Evolutionary conservation across 768 basidiomycete species (phyloP).

Genomic region (Kwoniella heveanensis): DNA sequence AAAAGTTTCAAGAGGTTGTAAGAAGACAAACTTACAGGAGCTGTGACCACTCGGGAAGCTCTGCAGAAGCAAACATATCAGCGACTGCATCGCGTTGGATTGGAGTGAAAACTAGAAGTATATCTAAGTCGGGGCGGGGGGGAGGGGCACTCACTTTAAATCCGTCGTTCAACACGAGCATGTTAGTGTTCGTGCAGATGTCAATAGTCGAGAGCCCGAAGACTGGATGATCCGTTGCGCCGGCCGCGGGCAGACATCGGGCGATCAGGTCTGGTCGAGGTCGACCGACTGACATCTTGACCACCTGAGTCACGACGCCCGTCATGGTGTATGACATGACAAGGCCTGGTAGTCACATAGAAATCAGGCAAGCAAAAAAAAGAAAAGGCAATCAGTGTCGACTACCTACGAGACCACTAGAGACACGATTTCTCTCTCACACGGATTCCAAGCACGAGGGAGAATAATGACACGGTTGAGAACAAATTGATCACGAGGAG

Average conservation of each 20-base stretch:
- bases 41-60: conserved; percentile 93
- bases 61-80: conserved; percentile 10
- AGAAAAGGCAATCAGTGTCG: too few relatives aligned
- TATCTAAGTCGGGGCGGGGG: too few relatives aligned
- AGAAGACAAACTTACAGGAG: conserved; percentile 64
- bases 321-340: conserved; percentile 74
- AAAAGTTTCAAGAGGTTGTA: too few relatives aligned
- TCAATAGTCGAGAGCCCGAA: conserved; percentile 74
- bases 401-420: too few relatives aligned
- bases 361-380: not conserved
- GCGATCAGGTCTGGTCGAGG: conserved; percentile 53
- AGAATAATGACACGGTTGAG: too few relatives aligned
- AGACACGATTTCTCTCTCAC: too few relatives aligned
- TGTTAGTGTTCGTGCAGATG: conserved; percentile 76
- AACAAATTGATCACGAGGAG: not conserved
- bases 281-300: conserved; percentile 66
- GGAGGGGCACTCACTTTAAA: conserved; percentile 61
- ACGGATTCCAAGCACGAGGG: too few relatives aligned
- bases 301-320: conserved; percentile 78
- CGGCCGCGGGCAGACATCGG: conserved; percentile 63
- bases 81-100: too few relatives aligned
- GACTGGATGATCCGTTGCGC: conserved; percentile 65
- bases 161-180: conserved; percentile 69
- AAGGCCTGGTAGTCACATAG: conserved; percentile 58
- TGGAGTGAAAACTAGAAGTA: too few relatives aligned